Base-by-base conservation (phyloP, 192 early-diverging fungal genomes). In the Dispira simplex region DNA sequence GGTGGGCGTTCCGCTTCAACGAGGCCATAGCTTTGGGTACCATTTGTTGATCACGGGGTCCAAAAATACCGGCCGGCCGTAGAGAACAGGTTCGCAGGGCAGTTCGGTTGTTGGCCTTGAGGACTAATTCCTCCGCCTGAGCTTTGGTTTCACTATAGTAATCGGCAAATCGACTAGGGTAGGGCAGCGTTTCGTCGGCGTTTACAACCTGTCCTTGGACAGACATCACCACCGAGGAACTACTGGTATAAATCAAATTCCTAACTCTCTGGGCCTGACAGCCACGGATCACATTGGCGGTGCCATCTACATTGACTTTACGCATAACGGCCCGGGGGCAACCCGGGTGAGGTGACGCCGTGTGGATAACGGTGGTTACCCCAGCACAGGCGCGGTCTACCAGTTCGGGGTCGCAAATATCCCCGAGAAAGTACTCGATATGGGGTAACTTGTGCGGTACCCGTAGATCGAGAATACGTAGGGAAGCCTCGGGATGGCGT, bases 141-240 rank as follows among this genome's bases (percentile, higher is more conserved):
- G 84, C 71, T 73, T 98, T 98, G 28, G 92, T 90, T 71, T 92
- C 91, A 47, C 91, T 88, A 68, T 98, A 98, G n/a, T 86, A 81
- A 75, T 98, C 92, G 65, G 91, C 83, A 67, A 80, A 79, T 43
- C 71, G 66, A 54, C 79, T 71, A 44, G 89, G 87, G 73, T 92
- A 92, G 10, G 83, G 86, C 13, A 76, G 70, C 2, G 72, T 77
- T 71, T 97, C 95, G 52, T 91, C 86, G 8, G 86, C 90, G 62
- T 93, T 87, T 13, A 82, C 76, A 63, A 98, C 73, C 44, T 79
- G 67, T 2, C 69, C 66, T 46, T 75, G 65, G 0, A 92, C 93
- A 59, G 87, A 83, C 57, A 82, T 90, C 6, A 92, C 83, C n/a
- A 98, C 95, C 74, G 90, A 88, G 20, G 90, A 90, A 8, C 85